These are phyloP conservation scores for Amborella trichopoda DNA, from an alignment of 164 flowering plant species.

Conservation along the genomic window DNA sequence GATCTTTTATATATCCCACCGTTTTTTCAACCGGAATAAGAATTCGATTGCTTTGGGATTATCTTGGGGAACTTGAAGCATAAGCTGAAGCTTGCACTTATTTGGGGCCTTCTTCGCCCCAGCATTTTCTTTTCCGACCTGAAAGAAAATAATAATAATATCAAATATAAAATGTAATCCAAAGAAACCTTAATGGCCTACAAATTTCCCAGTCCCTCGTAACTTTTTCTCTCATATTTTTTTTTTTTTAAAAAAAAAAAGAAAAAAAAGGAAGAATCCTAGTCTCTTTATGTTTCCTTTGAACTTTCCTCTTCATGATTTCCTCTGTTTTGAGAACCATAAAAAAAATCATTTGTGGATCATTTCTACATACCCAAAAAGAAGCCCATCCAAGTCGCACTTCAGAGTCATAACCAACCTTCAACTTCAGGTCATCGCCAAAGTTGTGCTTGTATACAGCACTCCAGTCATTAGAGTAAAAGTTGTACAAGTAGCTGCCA, in stretches of 20 bases:
- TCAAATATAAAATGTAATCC: too few relatives aligned
- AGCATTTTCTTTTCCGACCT: slow-evolving; percentile 86
- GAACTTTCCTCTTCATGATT: too few relatives aligned
- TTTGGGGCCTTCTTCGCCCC: slow-evolving; percentile 72
- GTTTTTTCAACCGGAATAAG: slow-evolving; percentile 84
- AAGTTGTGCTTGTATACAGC: slow-evolving; percentile 73
- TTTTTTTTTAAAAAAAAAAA: too few relatives aligned
- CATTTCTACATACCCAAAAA: slow-evolving; percentile 86
- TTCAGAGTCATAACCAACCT: slow-evolving; percentile 94
- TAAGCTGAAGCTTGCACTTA: slow-evolving; percentile 87
- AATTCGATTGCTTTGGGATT: slow-evolving; percentile 46
- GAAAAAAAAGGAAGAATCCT: too few relatives aligned
- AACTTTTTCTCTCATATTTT: too few relatives aligned
- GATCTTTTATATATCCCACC: slow-evolving; percentile 88
- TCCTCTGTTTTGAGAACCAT: too few relatives aligned
- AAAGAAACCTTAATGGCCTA: too few relatives aligned
- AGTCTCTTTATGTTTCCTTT: too few relatives aligned
- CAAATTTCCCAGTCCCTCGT: too few relatives aligned
- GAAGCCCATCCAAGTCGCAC: slow-evolving; percentile 93
- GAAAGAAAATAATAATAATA: slow-evolving; percentile 6
- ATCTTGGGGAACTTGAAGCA: slow-evolving; percentile 98
- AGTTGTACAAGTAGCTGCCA: slow-evolving; percentile 75
- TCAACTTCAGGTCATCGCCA: slow-evolving; percentile 70
- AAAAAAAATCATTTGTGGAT: too few relatives aligned
- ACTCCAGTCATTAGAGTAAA: slow-evolving; percentile 72